Percentiles rank a stretch among this genome's conserved stretches.
Evolutionary conservation across 169 alveolate genomes (phyloP).

Genomic region (Babesia bigemina): DNA sequence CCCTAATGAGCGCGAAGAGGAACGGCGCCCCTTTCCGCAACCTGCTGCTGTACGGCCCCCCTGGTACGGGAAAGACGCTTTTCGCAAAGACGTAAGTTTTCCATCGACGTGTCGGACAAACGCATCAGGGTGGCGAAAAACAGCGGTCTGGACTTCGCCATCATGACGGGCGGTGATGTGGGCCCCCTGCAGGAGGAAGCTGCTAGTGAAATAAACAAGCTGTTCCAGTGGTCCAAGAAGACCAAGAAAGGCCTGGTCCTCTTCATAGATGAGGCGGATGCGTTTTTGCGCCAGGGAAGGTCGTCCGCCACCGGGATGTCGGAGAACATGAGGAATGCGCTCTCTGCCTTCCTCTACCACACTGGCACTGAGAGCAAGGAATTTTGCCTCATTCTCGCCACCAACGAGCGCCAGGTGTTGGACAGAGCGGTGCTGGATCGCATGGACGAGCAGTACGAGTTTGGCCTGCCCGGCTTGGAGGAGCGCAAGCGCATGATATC

Average conservation of each 20-base stretch:
- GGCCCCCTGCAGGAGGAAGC: constrained; percentile 96
- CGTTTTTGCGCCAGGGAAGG: constrained; percentile 91
- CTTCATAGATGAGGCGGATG: constrained; percentile 98
- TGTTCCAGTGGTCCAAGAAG: constrained; percentile 94
- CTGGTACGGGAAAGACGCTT: constrained; percentile 95
- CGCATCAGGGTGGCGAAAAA: constrained; percentile 82
- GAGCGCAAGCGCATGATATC: constrained; percentile 90
- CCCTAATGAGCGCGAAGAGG: constrained; percentile 88
- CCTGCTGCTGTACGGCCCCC: constrained; percentile 92
- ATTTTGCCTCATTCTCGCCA: constrained; percentile 92
- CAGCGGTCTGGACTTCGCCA: constrained; percentile 93
- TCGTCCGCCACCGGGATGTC: constrained; percentile 80
- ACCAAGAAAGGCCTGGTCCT: constrained; percentile 89
- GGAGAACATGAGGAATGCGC: constrained; percentile 91
- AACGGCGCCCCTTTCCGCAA: constrained; percentile 91
- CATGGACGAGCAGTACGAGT: constrained; percentile 93
- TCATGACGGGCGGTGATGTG: constrained; percentile 96
- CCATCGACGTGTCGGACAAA: constrained; percentile 32
- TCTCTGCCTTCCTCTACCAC: constrained; percentile 92
- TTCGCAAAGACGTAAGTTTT: constrained; percentile 85
- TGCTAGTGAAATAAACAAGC: constrained; percentile 91
- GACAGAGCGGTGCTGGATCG: constrained; percentile 94
- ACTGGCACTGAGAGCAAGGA: constrained; percentile 95
- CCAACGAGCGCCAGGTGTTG: constrained; percentile 92
- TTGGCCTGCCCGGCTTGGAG: constrained; percentile 89